Base-by-base conservation (phyloP, 352 stramenopile genomes). In the Elongisporangium anandrum region DNA sequence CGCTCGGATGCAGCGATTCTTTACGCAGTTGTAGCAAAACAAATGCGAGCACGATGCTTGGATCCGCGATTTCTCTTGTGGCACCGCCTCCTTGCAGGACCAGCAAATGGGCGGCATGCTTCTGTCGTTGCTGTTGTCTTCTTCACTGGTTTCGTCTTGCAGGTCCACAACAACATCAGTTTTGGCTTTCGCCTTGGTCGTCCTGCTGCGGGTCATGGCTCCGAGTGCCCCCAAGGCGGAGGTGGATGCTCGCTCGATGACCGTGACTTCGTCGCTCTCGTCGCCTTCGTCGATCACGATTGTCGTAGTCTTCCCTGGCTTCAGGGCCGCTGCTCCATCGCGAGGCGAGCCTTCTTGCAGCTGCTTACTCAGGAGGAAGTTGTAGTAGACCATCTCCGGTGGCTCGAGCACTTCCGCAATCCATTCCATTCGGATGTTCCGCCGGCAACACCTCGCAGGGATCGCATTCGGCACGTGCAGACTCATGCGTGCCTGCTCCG, bases 331-430 rank as follows among this genome's bases (percentile, higher is more conserved):
- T 2, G 29, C 29, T 41, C 29, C 29, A 13, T 1, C 9, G 5
- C 4, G 29, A 8, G 5, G 29, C 9, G 29, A 8, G 29, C 13
- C 29, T 50, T 24, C 13, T 4, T 34, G 24, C 4, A 38, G 15
- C 49, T 63, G 15, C 26, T 60, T 60, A 19, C 52, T 54, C 22
- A 74, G 12, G 24, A 86, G 54, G 23, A 65, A 77, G 24, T 52
- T 54, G 53, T 88, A 86, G 54, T 81, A 88, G 4, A 49, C 56
- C 3, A 72, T 24, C 65, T 86, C 75, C n/a, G 63, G 57, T 13
- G 63, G 47, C 17, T 70, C 65, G 17, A 86, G 29, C 24, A 79
- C 67, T 13, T 61, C 48, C 0, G 29, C 51, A 15, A 86, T 38
- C 49, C 65, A 68, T 17, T 76, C 65, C 45, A 60, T 7, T 2